Base-by-base conservation (phyloP, 179 eudicot genomes). In the Spinacia oleracea region DNA sequence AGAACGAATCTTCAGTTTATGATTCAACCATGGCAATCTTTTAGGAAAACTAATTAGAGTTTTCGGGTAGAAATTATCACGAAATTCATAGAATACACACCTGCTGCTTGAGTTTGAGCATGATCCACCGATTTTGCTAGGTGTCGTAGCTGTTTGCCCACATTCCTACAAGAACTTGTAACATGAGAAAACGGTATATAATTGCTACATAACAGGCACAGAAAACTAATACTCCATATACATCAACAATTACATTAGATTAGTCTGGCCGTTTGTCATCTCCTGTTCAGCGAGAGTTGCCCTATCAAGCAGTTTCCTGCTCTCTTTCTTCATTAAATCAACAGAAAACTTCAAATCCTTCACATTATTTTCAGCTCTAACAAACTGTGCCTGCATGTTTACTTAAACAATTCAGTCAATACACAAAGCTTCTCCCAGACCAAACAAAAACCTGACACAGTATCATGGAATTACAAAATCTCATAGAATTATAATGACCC, bases 281-380 rank as follows among this genome's bases (percentile, higher is more conserved):
- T 92, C 99, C 81, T 86, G 90, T 82, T 93, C 97, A 81, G 99
- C 99, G 82, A 92, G 88, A 72, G 86, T 80, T 66, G 98, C 88
- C 85, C 99, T 91, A 87, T 96, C 91, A 80, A 93, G 89, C 68
- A 96, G 90, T 75, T 96, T 96, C 77, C 75, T 77, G 77, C 94
- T 94, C 86, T 96, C 98, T 51, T 91, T 92, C 88, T 91, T 93
- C 90, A 92, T 90, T 25, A 93, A 45, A 81, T 94, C 96, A 86
- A 94, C 92, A 75, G 98, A 93, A 69, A 92, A 77, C 64, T 74
- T 79, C 84, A 93, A 80, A 83, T 80, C 86, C 48, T 91, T 88
- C 68, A 94, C 89, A 78, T 90, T 90, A 80, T 89, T 91, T 83
- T 92, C 97, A 83, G 97, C 96, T 88, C 78, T 89, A 67, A 81